Conservation (phyloP, 164 flowering plant genomes). For the Cinnamomum chago region DNA sequence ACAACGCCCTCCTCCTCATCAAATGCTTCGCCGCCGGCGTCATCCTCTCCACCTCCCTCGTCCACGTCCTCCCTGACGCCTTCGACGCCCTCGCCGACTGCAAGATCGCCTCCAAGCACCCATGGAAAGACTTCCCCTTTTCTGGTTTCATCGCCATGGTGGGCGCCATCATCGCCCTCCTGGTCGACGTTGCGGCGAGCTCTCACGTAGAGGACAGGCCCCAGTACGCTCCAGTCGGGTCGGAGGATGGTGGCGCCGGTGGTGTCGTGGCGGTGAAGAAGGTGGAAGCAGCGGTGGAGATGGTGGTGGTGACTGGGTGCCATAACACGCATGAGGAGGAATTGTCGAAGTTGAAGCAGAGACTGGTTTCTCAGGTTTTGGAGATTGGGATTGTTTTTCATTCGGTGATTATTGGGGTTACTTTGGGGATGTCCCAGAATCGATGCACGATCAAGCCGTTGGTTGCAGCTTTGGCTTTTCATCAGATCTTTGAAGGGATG, state of each 20-base stretch:
- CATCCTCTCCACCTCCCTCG: constrained; percentile 70
- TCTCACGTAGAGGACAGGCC: constrained; percentile 38
- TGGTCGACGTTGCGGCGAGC: constrained; percentile 60
- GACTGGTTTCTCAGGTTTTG: constrained; percentile 65
- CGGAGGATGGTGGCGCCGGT: neutral
- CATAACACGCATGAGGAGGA: constrained; percentile 22
- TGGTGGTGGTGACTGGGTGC: constrained; percentile 4
- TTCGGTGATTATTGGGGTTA: constrained; percentile 71
- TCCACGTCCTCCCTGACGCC: constrained; percentile 81
- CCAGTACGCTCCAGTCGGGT: constrained; percentile 30
- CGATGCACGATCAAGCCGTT: constrained; percentile 67
- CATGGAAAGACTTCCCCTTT: constrained; percentile 83
- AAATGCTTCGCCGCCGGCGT: constrained; percentile 91
- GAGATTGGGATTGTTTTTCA: constrained; percentile 80
- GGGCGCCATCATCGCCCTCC: constrained; percentile 47
- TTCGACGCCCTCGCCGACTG: constrained; percentile 56
- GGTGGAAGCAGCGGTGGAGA: neutral
- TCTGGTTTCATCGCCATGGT: constrained; percentile 50
- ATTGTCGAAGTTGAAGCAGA: constrained; percentile 53
- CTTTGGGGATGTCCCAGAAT: constrained; percentile 81
- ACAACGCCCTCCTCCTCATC: constrained; percentile 42
- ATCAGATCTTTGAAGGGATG: constrained; percentile 83
- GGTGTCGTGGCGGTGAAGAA: neutral
- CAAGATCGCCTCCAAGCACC: constrained; percentile 52
- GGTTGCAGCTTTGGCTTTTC: constrained; percentile 67